A percentile compares a stretch with the other conserved stretches of the same genome.
These are phyloP conservation scores for Nakazawaea holstii DNA, from an alignment of 805 yeast genomes.

Conservation along the genomic window DNA sequence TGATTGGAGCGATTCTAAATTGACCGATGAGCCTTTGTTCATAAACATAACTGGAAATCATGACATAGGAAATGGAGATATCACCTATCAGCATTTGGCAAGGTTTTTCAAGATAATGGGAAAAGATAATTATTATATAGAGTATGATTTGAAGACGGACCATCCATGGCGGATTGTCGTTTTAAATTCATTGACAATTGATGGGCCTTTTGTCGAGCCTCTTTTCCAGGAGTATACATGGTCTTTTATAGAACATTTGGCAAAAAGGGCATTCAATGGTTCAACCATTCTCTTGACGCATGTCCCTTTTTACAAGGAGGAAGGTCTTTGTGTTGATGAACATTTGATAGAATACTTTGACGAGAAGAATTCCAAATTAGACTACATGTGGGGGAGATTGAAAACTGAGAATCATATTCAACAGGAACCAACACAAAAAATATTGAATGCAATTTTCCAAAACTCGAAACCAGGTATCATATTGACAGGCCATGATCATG, in stretches of 20 bases:
- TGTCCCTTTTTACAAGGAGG: slow-evolving; percentile 79
- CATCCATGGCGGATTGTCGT: slow-evolving; percentile 90
- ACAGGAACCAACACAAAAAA: slow-evolving; percentile 56
- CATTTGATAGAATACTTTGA: slow-evolving; percentile 64
- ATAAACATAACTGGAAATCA: slow-evolving; percentile 92
- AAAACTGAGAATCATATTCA: slow-evolving; percentile 85
- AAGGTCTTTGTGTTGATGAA: slow-evolving; percentile 83
- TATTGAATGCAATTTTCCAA: slow-evolving; percentile 68
- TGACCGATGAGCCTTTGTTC: slow-evolving; percentile 55
- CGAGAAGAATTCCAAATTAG: slow-evolving; percentile 49
- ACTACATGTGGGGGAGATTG: slow-evolving; percentile 63
- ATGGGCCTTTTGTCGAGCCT: slow-evolving; percentile 83
- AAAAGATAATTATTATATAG: slow-evolving; percentile 75
- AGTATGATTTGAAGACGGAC: slow-evolving; percentile 55
- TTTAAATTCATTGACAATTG: slow-evolving; percentile 74
- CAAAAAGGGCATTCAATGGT: slow-evolving; percentile 57
- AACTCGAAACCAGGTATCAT: slow-evolving; percentile 69
- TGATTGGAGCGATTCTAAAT: slow-evolving; percentile 53
- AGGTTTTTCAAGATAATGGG: slow-evolving; percentile 76
- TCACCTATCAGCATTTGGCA: slow-evolving; percentile 85
- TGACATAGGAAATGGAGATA: slow-evolving; percentile 96
- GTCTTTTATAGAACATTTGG: slow-evolving; percentile 63
- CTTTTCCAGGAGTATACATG: slow-evolving; percentile 63
- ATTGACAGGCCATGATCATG: slow-evolving; percentile 94
- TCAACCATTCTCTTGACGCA: slow-evolving; percentile 83